phyloP scores from a whole-genome alignment of 78 protist species.

The Emiliania huxleyi region DNA sequence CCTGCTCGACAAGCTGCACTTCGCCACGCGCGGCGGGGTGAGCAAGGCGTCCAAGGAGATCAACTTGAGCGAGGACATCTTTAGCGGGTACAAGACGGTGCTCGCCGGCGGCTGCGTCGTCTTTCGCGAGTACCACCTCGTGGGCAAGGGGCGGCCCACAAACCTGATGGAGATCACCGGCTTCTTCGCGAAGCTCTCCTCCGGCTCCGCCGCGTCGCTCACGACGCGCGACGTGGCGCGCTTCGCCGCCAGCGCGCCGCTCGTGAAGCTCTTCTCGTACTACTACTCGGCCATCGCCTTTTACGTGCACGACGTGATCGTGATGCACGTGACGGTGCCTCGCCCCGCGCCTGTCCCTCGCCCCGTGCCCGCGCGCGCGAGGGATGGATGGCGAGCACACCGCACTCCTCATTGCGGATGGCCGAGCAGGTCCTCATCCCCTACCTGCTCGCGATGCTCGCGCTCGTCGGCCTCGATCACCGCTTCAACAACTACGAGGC shows the following conservation, averaged over 20 bases:
- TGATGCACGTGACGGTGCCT: not conserved
- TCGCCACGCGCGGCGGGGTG: slow-evolving; percentile 26
- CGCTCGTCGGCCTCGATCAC: not conserved
- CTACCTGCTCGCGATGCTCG: not conserved
- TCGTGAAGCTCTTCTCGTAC: not conserved
- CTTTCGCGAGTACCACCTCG: slow-evolving; percentile 17
- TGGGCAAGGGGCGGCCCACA: slow-evolving; percentile 32
- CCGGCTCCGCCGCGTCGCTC: slow-evolving; percentile 2
- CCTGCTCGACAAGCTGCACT: slow-evolving; percentile 36
- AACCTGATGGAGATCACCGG: slow-evolving; percentile 10
- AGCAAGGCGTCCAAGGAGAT: slow-evolving; percentile 2
- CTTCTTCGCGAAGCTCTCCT: slow-evolving; percentile 10
- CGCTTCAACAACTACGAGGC: not conserved
- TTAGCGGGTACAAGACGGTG: slow-evolving; percentile 25
- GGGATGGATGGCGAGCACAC: too few species aligned
- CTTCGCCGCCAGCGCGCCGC: not conserved
- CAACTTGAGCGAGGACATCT: slow-evolving; percentile 33
- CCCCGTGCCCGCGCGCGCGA: too few species aligned
- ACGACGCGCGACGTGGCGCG: slow-evolving; percentile 5
- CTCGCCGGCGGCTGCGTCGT: slow-evolving; percentile 2
- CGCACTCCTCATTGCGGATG: too few species aligned
- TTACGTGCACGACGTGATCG: not conserved
- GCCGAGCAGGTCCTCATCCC: not conserved
- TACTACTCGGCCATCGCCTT: not conserved
- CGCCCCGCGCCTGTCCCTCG: too few species aligned